Conservation (phyloP, 805 yeast genomes). For the Saccharomycopsis capsularis region DNA sequence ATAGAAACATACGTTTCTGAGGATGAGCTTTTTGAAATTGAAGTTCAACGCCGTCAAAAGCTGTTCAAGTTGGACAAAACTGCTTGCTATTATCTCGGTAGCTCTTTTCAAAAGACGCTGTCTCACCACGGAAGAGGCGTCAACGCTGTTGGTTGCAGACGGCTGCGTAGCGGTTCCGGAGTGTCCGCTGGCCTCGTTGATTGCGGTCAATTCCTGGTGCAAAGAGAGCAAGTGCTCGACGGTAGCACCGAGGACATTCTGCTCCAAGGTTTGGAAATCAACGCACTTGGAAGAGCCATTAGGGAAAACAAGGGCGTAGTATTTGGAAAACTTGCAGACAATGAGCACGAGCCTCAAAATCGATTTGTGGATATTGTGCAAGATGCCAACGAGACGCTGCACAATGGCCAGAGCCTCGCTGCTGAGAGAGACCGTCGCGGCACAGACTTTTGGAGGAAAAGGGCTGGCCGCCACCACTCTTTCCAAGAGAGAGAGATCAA, state of each 20-base stretch:
- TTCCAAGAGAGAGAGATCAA: no score
- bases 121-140: not conserved
- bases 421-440: no score
- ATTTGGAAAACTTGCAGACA: conserved; percentile 7
- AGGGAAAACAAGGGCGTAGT: conserved; percentile 12
- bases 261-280: conserved; percentile 4
- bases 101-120: not conserved
- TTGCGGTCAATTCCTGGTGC: not conserved
- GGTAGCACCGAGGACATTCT: not conserved
- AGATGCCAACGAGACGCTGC: not conserved
- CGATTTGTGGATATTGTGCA: not conserved
- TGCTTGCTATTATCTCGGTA: not conserved
- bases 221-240: not conserved
- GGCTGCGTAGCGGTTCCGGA: not conserved
- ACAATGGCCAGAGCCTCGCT: no score
- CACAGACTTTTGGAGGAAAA: no score
- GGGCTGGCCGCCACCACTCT: no score
- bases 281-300: conserved; percentile 4
- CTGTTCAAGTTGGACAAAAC: not conserved
- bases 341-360: not conserved
- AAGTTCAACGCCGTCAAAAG: not conserved
- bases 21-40: conserved; percentile 8
- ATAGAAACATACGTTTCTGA: conserved; percentile 1
- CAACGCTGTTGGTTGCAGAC: not conserved
- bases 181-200: not conserved